A percentile compares a stretch with the other conserved stretches of the same genome.
Conservation (phyloP, 2,329 filamentous ascomycete genomes). For the Phaeosphaeria sp. region DNA sequence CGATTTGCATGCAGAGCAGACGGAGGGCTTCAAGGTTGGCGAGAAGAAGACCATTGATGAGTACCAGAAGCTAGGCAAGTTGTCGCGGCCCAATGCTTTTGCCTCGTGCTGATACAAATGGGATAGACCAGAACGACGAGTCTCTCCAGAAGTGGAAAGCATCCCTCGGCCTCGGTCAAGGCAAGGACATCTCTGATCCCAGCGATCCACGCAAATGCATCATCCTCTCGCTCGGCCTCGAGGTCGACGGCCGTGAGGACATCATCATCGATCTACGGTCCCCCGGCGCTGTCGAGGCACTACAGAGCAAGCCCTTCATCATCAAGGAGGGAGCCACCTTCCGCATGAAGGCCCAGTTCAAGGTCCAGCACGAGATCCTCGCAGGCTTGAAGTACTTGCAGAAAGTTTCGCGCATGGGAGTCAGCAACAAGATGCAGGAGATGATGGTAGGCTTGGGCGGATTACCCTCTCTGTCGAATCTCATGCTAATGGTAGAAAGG, state of each 20-base stretch:
- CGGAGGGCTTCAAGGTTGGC: constrained; percentile 95
- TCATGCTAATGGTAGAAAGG: constrained; percentile 59
- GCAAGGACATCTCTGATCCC: constrained; percentile 58
- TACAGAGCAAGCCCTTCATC: constrained; percentile 92
- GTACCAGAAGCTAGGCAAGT: constrained; percentile 90
- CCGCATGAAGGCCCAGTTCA: constrained; percentile 92
- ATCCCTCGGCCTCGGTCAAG: constrained; percentile 82
- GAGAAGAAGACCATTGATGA: constrained; percentile 98
- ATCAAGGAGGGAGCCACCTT: constrained; percentile 97
- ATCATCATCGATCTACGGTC: constrained; percentile 87
- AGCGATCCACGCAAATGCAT: constrained; percentile 90
- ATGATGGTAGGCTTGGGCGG: constrained; percentile 78
- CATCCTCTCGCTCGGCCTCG: constrained; percentile 88
- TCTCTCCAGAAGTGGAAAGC: constrained; percentile 97
- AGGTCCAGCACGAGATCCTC: constrained; percentile 95
- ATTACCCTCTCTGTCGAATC: neutral
- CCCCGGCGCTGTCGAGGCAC: constrained; percentile 73
- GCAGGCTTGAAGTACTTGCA: constrained; percentile 96
- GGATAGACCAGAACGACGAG: constrained; percentile 76
- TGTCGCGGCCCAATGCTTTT: neutral
- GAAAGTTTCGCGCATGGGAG: constrained; percentile 86
- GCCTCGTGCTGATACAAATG: constrained; percentile 11
- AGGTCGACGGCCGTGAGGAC: constrained; percentile 79
- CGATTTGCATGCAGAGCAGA: constrained; percentile 85
- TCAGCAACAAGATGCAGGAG: constrained; percentile 92